A percentile compares a stretch with the other conserved stretches of the same genome.
These are phyloP conservation scores for Trichoderma gamsii DNA, from an alignment of 495 filamentous ascomycete species.

Conservation along the genomic window DNA sequence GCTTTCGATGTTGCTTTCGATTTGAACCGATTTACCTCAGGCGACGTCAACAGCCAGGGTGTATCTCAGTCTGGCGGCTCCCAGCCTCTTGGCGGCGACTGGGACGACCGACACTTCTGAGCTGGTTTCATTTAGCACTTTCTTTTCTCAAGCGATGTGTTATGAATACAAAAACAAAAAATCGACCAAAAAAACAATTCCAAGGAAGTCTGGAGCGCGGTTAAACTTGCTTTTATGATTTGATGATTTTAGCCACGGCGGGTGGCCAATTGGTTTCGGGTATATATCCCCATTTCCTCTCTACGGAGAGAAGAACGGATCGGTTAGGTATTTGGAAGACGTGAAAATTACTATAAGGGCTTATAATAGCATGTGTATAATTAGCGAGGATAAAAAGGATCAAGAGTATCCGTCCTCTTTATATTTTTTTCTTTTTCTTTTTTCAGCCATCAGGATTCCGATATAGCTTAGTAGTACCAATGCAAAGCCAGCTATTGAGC, in stretches of 20 bases:
- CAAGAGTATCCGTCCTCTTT: not conserved
- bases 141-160: not conserved
- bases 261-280: not conserved
- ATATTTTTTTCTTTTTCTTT: not conserved
- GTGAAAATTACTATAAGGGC: not conserved
- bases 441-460: not conserved
- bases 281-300: not conserved
- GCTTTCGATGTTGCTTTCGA: conserved; percentile 15
- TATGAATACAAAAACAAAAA: not conserved
- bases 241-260: conserved; percentile 8
- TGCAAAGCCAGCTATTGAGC: not conserved
- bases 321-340: not conserved
- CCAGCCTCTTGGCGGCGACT: conserved; percentile 3
- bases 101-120: conserved; percentile 13
- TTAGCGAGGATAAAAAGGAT: not conserved
- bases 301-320: not conserved
- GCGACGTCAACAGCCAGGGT: not conserved
- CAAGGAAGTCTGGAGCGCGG: not conserved
- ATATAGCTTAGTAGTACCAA: not conserved
- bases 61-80: not conserved
- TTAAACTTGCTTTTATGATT: conserved; percentile 13
- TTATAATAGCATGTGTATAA: conserved; percentile 9
- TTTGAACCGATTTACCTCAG: not conserved
- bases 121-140: too few species aligned
- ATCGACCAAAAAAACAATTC: not conserved